phyloP scores from a whole-genome alignment of 1,284 basidiomycete species.

The Pulchroboletus neoregius region DNA sequence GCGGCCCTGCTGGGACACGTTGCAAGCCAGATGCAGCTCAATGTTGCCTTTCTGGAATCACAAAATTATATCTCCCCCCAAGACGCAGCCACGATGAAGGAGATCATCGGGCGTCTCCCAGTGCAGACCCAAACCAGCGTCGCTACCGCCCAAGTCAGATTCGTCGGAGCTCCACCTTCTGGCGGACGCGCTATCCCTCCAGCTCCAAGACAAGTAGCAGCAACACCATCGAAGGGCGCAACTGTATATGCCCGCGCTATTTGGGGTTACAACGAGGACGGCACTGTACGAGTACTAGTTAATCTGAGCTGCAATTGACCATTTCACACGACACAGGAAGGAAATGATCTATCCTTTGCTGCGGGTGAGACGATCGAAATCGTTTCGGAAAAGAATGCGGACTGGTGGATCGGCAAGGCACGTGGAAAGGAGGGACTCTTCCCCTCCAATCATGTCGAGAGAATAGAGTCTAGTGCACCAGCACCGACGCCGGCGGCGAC shows the following conservation, averaged over 20 bases:
- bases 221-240: constrained; percentile 15
- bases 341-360: constrained; percentile 38
- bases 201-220: constrained; percentile 18
- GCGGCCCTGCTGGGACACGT: constrained; percentile 52
- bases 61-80: constrained; percentile 52
- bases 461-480: constrained; percentile 32
- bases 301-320: constrained; percentile 1
- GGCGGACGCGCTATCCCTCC: constrained; percentile 18
- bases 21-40: constrained; percentile 57
- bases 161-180: constrained; percentile 3
- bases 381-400: constrained; percentile 35
- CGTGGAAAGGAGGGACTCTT: constrained; percentile 61
- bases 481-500: constrained; percentile 9
- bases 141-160: constrained; percentile 13
- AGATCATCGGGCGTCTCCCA: constrained; percentile 51
- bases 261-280: constrained; percentile 65
- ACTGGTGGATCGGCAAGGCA: constrained; percentile 42
- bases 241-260: constrained; percentile 48
- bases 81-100: constrained; percentile 43
- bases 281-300: constrained; percentile 36
- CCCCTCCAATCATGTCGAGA: constrained; percentile 61
- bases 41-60: constrained; percentile 57
- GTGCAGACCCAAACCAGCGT: constrained; percentile 16
- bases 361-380: constrained; percentile 37
- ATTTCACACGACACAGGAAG: constrained; percentile 40